Base-by-base conservation (phyloP, 495 filamentous ascomycete genomes). In the Daldinia vernicosa region DNA sequence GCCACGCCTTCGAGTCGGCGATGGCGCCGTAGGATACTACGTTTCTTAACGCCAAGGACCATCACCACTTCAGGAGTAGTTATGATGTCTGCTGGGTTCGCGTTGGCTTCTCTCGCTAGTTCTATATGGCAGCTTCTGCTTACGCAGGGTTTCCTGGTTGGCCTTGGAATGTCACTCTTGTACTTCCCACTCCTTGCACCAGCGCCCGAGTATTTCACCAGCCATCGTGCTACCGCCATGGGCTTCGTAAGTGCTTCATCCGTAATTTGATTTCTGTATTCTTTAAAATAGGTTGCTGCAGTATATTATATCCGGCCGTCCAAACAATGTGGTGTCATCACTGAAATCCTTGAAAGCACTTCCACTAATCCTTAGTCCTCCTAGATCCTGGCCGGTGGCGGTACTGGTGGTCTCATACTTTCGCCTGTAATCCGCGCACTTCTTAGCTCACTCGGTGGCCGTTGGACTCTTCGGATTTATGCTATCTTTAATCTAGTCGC, bases 401-500 rank as follows among this genome's bases (percentile, higher is more conserved):
- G 83, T n/a, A 56, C 76, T 7, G 83, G 83, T 15, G 83, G 82
- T 30, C 77, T 85, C 40, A 73, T 80, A 5, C 77, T 85, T 58
- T 80, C 82, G 0, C 84, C 85, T 37, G 75, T 81, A 1, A 77
- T 86, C 51, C 78, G 83, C 1, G 78, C 83, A 2, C 83, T 89
- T 11, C 80, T 87, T 24, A 80, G 78, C 27, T 67, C 74, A 27
- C 66, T 89, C n/a, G 85, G 85, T 6, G 84, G 84, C 28, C 79
- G 82, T 1, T 85, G 86, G 79, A 83, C 86, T n/a, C 75, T 89
- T 8, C 75, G 85, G 17, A 81, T 84, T 33, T 79, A 84, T 4
- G 83, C 84, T 0, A 76, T 83, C 17, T 69, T 87, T 43, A 81
- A 80, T 22, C 59, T 85, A 1, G 61, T 82, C 45, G 75, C 83